Conservation (phyloP, 2,329 filamentous ascomycete species). For the Chaetothyriales sp. region DNA sequence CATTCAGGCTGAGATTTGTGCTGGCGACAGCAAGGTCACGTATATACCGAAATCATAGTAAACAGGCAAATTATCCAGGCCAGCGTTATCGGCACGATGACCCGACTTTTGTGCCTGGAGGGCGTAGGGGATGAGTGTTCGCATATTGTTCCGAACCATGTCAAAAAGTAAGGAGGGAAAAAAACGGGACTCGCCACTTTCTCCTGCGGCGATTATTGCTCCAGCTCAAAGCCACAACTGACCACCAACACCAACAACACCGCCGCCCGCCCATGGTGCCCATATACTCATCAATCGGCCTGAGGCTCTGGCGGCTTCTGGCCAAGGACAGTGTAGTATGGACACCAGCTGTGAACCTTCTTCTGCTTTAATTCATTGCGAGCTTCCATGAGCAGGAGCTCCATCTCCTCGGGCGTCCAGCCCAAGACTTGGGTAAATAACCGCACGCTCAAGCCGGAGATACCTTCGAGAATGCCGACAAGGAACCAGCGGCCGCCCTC, state of each 20-base stretch:
- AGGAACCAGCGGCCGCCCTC: slow-evolving; percentile 17
- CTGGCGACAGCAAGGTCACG: too few species aligned
- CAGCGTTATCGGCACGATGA: too few species aligned
- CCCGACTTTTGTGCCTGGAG: too few species aligned
- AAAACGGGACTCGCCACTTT: not conserved
- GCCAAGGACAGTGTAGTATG: not conserved
- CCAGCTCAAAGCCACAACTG: too few species aligned
- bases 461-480: slow-evolving; percentile 14
- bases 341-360: slow-evolving; percentile 9
- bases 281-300: not conserved
- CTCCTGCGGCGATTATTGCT: not conserved
- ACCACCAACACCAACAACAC: not conserved
- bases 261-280: not conserved
- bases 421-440: slow-evolving; percentile 18
- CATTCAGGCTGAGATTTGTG: too few species aligned
- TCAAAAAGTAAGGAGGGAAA: too few species aligned
- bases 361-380: slow-evolving; percentile 13
- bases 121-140: too few species aligned
- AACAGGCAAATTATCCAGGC: too few species aligned
- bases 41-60: too few species aligned
- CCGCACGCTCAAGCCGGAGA: slow-evolving; percentile 18
- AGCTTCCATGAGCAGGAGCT: slow-evolving; percentile 13
- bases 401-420: slow-evolving; percentile 17
- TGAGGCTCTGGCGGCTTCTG: not conserved
- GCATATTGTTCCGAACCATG: too few species aligned